These are phyloP conservation scores for cucumber (Cucumis sativus) DNA, from an alignment of 306 rosid species.

Conservation along the genomic window DNA sequence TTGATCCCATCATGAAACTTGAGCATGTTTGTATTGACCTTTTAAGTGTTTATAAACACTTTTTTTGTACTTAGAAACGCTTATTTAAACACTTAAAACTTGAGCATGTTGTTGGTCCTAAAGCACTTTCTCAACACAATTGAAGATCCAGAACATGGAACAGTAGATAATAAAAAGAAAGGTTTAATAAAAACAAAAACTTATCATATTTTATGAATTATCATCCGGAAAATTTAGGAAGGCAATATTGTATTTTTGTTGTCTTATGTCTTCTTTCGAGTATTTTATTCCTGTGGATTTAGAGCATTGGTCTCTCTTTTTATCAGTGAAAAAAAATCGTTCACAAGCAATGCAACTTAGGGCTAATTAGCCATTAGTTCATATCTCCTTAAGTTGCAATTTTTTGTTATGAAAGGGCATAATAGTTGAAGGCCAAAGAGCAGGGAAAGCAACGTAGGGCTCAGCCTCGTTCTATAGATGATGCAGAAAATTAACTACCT, in stretches of 20 bases:
- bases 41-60: too few species aligned
- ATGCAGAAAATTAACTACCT: constrained; percentile 28
- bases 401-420: background rate
- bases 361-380: background rate
- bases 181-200: background rate
- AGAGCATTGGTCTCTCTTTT: too few species aligned
- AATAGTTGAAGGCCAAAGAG: background rate
- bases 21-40: background rate
- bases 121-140: background rate
- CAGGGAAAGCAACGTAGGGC: background rate
- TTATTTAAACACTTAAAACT: background rate
- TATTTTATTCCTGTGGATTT: too few species aligned
- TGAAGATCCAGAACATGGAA: background rate
- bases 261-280: too few species aligned
- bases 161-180: background rate
- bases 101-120: too few species aligned
- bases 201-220: background rate
- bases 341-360: background rate
- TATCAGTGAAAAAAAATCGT: background rate
- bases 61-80: background rate
- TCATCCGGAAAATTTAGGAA: background rate
- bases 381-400: background rate
- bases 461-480: background rate
- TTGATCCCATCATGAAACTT: constrained; percentile 59
- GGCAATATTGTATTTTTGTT: too few species aligned